Base-by-base conservation (phyloP, 1,139 yeast genomes). In the Yamadazyma kanchanaburiensis region DNA sequence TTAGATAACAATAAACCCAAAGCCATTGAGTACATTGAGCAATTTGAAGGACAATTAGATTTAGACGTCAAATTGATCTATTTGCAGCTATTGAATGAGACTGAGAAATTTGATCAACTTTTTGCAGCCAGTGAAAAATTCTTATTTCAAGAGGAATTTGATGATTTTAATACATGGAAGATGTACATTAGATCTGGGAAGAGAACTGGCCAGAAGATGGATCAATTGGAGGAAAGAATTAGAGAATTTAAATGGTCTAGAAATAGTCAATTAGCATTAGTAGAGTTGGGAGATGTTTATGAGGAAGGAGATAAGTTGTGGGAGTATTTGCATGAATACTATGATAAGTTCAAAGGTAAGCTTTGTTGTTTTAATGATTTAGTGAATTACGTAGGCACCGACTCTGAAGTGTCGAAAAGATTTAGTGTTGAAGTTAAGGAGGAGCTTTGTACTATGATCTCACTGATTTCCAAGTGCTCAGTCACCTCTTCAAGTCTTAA, bases 81-180 rank as follows among this genome's bases (percentile, higher is more conserved):
- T 36, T 54, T 80, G 12, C 66, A 72, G 0, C 52, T 69, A 0
- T 53, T 82, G 34, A 53, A 61, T 7, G 45, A 53, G 12, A 28
- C 54, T 6, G 53, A 63, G 32, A 44, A 57, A n/a, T 79, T 74
- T 74, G 51, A 52, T 1, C 40, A 41, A 6, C 51, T 82, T n/a
- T 55, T 45, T 33, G 42, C 52, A 0, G 64, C 57, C 34, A 43
- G 67, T 20, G 23, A 45, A 2, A 35, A 49, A 1, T 57, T 71
- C n/a, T 45, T 78, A 8, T 57, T 68, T 18, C 58, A 57, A 3
- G 58, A 65, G 23, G 53, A 60, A 4, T 68, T 76, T 32, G 77
- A 80, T 42, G 85, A 79, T 47, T 78, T 70, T 55, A 70, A 74
- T 40, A 68, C 80, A 9, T 79, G 85, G 86, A 70, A 67, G 33